Base-by-base conservation (phyloP, 768 basidiomycete species). In the Phanerochaete carnosa region DNA sequence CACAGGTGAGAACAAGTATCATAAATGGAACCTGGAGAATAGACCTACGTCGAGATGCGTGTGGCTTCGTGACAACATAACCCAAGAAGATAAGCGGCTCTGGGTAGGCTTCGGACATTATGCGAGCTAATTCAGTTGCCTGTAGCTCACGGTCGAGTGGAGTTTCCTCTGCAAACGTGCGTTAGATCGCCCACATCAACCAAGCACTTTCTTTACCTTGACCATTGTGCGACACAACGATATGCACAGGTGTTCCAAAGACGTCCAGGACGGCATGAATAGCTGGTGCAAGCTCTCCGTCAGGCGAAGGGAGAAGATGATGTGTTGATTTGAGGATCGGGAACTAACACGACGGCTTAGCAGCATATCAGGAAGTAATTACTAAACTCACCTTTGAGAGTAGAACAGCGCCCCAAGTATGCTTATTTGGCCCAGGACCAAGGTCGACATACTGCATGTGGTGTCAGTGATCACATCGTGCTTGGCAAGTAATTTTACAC, bases 221-320 rank as follows among this genome's bases (percentile, higher is more conserved):
- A 6, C 94, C 94, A 69, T 96, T 95, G 65, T 96, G 94, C 0
- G 92, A 81, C 11, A 95, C 90, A n/a, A 95, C 78, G 0, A 95
- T 92, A 5, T 87, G 87, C 19, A 95, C 83, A 55, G 83, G 80
- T 0, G 86, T 87, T 0, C 93, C 92, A 64, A 86, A 89, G 7
- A 93, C 78, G 55, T 94, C 89, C 15, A 95, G 75, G 2, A 90
- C 80, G 2, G 93, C 93, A 72, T 93, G 90, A 32, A 95, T 95
- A 1, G 93, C 93, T 0, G 93, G 93, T 2, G 92, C 93, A 26
- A 95, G 84, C 70, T 95, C 94, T 8, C 91, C 90, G 58, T 82
- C 71, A 22, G 94, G 94, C 1, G 93, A 95, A 0, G 94, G 94
- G 43, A 95, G 80, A 0, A 95, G 79, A 68, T 95, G 91, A 68